These are phyloP conservation scores for Ganoderma sp. DNA, from an alignment of 1,284 basidiomycete species.

Conservation along the genomic window DNA sequence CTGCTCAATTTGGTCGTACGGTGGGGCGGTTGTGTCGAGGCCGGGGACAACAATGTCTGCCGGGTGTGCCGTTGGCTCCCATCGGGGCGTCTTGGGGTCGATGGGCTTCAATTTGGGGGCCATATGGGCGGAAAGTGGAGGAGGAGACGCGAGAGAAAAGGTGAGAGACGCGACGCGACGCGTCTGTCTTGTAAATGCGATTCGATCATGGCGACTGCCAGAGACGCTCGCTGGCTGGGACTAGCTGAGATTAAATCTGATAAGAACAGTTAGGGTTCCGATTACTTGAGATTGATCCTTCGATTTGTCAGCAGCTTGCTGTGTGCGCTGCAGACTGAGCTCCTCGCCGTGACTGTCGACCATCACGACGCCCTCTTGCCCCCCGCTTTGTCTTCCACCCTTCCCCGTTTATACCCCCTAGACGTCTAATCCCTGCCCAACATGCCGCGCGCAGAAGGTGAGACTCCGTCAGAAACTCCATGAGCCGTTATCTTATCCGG, in stretches of 20 bases:
- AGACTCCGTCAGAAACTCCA: slow-evolving; percentile 15
- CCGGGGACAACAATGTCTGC: slow-evolving; percentile 72
- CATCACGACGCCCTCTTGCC: not conserved
- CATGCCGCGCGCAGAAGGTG: slow-evolving; percentile 84
- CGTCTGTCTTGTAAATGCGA: slow-evolving; percentile 6
- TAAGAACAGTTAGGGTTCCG: not conserved
- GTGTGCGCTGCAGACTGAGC: not conserved
- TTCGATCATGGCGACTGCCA: slow-evolving; percentile 13
- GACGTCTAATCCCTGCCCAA: slow-evolving; percentile 35
- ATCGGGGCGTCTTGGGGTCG: slow-evolving; percentile 50
- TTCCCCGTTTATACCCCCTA: not conserved
- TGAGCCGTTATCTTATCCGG: slow-evolving; percentile 2
- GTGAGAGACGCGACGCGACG: slow-evolving; percentile 28
- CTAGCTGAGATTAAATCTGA: not conserved
- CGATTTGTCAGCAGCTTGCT: slow-evolving; percentile 17
- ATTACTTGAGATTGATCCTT: not conserved
- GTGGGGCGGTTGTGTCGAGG: slow-evolving; percentile 74
- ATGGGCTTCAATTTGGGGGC: slow-evolving; percentile 35
- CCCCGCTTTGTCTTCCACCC: not conserved
- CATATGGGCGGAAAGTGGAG: slow-evolving; percentile 11
- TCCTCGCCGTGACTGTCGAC: slow-evolving; percentile 9
- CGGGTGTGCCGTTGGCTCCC: slow-evolving; percentile 69
- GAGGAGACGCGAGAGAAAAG: slow-evolving; percentile 9
- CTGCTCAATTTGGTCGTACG: slow-evolving; percentile 89
- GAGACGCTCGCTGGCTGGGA: not conserved